Evolutionary conservation across 192 early-diverging fungal genomes (phyloP), one percentile per base, ranked within the genome.

Genomic region (Linderina pennispora): DNA sequence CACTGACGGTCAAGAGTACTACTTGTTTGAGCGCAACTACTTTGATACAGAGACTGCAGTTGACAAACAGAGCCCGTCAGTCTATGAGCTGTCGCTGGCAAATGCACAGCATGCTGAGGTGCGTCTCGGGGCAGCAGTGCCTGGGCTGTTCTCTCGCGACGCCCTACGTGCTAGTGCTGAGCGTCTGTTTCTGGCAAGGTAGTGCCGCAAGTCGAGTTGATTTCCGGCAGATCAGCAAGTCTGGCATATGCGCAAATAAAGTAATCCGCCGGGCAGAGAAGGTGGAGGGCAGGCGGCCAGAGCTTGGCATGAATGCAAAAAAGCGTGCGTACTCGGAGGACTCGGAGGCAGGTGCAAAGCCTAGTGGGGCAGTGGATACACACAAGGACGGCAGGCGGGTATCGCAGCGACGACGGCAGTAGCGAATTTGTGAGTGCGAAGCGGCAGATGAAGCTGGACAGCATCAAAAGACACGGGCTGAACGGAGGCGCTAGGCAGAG

Each of bases 371-470:
- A n/a, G n/a, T n/a, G n/a, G n/a, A n/a, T n/a, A n/a, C n/a, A n/a
- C n/a, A n/a, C n/a, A n/a, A n/a, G n/a, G n/a, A n/a, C n/a, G n/a
- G n/a, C n/a, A n/a, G n/a, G 28, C 11, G 28, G 28, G 11, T 31
- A 31, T 11, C 6, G 28, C 28, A 31, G 28, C 28, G 28, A 31
- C 28, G 28, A 31, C 11, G 28, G 28, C 28, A 31, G 28, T 11
- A 31, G 28, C 28, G 6, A 5, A 3, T 70, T 70, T 55, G 60
- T 70, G n/a, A 59, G 59, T 1, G 66, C 66, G 2, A 26, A 48
- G 14, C 59, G 63, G 13, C 66, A 70, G 43, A 40, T 70, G 41
- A 36, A 25, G 31, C 33, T 70, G 4, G 66, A 62, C 33, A 23
- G 16, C n/a, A 43, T 42, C 22, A 70, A 58, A 35, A 55, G 63